phyloP scores from a whole-genome alignment of 805 yeast species.

The Candida palmyrensis region DNA sequence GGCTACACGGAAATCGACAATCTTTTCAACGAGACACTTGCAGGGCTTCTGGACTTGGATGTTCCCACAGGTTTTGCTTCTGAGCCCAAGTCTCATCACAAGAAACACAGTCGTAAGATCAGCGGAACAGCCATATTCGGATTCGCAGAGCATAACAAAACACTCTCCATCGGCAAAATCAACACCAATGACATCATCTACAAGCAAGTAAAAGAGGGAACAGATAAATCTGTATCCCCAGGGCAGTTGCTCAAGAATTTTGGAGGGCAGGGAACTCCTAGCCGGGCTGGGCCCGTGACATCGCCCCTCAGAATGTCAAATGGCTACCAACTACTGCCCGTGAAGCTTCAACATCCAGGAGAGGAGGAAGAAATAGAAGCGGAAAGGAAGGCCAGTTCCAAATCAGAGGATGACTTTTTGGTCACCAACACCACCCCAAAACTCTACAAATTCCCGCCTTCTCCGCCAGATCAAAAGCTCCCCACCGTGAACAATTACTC shows the following conservation, averaged over 20 bases:
- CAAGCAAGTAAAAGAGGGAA: constrained; percentile 13
- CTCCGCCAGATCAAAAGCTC: constrained; percentile 21
- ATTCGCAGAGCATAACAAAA: constrained; percentile 57
- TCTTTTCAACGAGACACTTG: constrained; percentile 51
- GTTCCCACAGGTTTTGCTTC: constrained; percentile 45
- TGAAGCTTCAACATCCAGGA: too few species aligned
- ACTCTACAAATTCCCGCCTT: constrained; percentile 55
- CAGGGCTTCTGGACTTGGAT: constrained; percentile 56
- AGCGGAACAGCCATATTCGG: constrained; percentile 86
- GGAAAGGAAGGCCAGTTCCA: constrained; percentile 5
- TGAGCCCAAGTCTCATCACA: constrained; percentile 15
- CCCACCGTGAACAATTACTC: constrained; percentile 26
- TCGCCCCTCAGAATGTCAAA: constrained; percentile 3
- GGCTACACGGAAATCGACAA: constrained; percentile 49
- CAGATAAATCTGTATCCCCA: constrained; percentile 31
- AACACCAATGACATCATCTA: constrained; percentile 3
- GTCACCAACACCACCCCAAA: constrained; percentile 43
- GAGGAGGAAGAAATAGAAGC: constrained; percentile 8
- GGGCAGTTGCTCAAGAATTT: constrained; percentile 26
- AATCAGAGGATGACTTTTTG: constrained; percentile 34
- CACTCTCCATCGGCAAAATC: constrained; percentile 48
- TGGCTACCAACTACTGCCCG: too few species aligned
- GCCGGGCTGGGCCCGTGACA: too few species aligned
- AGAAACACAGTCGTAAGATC: constrained; percentile 50
- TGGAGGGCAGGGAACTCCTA: too few species aligned